Conservation (phyloP, 768 basidiomycete genomes). For the Mycena venus region DNA sequence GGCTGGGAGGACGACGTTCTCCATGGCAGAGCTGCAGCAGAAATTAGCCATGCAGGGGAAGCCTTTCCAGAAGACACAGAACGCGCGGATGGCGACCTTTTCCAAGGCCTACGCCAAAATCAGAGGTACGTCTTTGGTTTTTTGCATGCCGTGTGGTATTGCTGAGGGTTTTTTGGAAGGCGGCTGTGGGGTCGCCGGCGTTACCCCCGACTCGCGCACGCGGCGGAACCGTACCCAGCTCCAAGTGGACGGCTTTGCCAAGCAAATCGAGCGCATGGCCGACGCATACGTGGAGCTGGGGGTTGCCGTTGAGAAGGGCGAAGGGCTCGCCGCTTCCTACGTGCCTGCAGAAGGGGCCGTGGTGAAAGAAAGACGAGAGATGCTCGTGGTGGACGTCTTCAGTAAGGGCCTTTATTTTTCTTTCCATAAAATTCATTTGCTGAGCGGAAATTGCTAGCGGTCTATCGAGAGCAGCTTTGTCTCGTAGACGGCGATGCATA, state of each 20-base stretch:
- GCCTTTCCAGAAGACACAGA: background rate
- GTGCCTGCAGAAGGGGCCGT: background rate
- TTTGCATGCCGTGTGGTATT: too few species aligned
- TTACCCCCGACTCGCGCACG: background rate
- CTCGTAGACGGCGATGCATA: background rate
- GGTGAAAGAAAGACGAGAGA: background rate
- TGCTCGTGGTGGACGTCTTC: background rate
- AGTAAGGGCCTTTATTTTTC: background rate
- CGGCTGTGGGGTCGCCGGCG: background rate
- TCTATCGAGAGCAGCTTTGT: background rate
- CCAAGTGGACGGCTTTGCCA: background rate
- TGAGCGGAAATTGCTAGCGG: background rate
- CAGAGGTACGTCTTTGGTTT: background rate
- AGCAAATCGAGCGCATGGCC: background rate
- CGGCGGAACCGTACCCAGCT: background rate
- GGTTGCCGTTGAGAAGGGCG: background rate
- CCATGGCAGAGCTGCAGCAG: background rate
- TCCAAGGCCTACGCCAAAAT: background rate
- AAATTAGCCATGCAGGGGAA: slow-evolving; percentile 6
- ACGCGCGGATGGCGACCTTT: background rate
- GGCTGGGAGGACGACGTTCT: background rate
- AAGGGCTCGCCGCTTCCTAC: background rate
- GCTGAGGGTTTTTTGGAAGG: too few species aligned
- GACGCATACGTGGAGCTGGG: background rate
- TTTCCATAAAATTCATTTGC: background rate